phyloP scores from a whole-genome alignment of 345 rosid species.

The Eucalyptus sideroxylon region DNA sequence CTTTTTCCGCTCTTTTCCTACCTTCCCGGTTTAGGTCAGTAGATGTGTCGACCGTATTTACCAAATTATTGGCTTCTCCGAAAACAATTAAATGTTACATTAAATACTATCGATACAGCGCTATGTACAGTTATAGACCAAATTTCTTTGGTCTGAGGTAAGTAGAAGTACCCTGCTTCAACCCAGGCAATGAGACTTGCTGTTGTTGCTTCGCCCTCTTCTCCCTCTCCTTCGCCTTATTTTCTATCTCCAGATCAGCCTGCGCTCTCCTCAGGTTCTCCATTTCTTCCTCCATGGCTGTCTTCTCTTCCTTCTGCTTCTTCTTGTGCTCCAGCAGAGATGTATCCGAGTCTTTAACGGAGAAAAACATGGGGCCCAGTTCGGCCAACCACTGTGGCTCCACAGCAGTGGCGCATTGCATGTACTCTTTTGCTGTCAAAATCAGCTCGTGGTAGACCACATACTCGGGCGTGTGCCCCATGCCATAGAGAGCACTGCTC shows the following conservation, averaged over 20 bases:
- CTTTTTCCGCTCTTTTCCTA: not conserved
- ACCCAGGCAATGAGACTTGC: constrained; percentile 62
- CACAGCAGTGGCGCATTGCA: constrained; percentile 94
- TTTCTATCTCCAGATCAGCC: constrained; percentile 41
- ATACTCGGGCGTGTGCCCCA: constrained; percentile 78
- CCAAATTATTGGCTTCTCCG: not conserved
- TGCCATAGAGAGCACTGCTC: constrained; percentile 83
- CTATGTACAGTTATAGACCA: constrained; percentile 64
- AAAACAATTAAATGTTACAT: not conserved
- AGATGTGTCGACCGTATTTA: not conserved
- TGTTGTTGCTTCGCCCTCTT: constrained; percentile 71
- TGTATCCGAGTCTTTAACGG: constrained; percentile 84
- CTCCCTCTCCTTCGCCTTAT: constrained; percentile 42
- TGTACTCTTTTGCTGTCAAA: constrained; percentile 85
- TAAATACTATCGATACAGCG: not conserved
- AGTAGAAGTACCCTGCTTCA: constrained; percentile 45
- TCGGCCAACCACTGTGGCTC: constrained; percentile 96
- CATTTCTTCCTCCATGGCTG: constrained; percentile 97
- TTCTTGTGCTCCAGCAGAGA: constrained; percentile 88
- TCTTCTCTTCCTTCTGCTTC: constrained; percentile 79
- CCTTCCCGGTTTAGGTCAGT: not conserved
- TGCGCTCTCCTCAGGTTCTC: constrained; percentile 73
- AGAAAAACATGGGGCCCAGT: constrained; percentile 95
- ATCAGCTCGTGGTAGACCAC: constrained; percentile 91
- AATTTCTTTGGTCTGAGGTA: constrained; percentile 74